A percentile compares a stretch with the other conserved stretches of the same genome.
Conservation (phyloP, 208 protist species). For the Endotrypanum monterogeii region DNA sequence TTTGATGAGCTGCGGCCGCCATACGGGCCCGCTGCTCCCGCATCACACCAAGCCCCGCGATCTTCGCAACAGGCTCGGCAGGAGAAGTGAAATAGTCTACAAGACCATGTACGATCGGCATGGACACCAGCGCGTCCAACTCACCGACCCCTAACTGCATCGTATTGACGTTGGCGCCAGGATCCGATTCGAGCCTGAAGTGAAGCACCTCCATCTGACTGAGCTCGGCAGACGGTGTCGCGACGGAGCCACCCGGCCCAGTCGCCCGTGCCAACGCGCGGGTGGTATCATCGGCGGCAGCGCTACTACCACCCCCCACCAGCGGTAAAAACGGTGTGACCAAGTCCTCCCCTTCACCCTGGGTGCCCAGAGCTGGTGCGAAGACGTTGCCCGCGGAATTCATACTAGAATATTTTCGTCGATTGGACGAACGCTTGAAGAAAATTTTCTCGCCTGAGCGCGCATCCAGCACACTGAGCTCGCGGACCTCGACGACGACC, state of each 20-base stretch:
- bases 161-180: constrained; percentile 41
- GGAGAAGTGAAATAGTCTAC: constrained; percentile 76
- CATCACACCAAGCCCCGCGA: constrained; percentile 82
- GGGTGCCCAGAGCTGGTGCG: constrained; percentile 8
- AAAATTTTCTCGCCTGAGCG: constrained; percentile 63
- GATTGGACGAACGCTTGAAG: constrained; percentile 31
- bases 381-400: background rate
- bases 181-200: constrained; percentile 50
- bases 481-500: constrained; percentile 64
- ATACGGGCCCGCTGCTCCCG: constrained; percentile 74
- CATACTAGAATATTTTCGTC: background rate
- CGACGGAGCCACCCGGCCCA: background rate
- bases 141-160: constrained; percentile 61
- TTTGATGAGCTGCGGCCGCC: constrained; percentile 49
- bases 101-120: constrained; percentile 68
- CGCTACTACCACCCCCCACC: constrained; percentile 9
- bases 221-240: background rate
- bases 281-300: background rate
- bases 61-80: constrained; percentile 72
- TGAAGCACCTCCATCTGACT: constrained; percentile 39
- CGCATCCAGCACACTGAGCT: constrained; percentile 60
- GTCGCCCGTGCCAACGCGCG: background rate
- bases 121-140: constrained; percentile 56
- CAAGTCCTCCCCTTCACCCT: constrained; percentile 19
- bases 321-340: constrained; percentile 16